Evolutionary conservation across 2,329 filamentous ascomycete species (phyloP).

Genomic region (Hymenoscyphus infarciens): DNA sequence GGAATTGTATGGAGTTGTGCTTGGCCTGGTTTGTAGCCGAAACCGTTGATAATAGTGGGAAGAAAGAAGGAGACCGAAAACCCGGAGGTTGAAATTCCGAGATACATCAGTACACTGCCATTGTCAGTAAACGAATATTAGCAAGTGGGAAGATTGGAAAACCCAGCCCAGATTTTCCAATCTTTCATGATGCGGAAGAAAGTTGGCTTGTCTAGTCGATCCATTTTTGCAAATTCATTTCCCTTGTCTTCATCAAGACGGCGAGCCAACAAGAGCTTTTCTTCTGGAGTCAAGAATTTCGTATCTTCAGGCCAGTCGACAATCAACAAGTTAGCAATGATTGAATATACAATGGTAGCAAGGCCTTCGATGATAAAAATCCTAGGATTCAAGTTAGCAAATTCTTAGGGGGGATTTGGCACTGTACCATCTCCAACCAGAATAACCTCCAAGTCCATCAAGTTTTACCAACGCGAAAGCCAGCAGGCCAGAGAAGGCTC

Average conservation of each 20-base stretch:
- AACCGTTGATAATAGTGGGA: constrained; percentile 22
- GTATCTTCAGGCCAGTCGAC: not conserved
- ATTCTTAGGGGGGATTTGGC: constrained; percentile 42
- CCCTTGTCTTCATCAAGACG: constrained; percentile 25
- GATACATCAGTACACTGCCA: constrained; percentile 46
- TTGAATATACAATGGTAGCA: not conserved
- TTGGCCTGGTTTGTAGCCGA: constrained; percentile 8
- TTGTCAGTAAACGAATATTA: not conserved
- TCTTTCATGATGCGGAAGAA: constrained; percentile 42
- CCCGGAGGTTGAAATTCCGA: constrained; percentile 51
- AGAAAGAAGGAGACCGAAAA: constrained; percentile 36
- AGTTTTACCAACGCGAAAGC: constrained; percentile 54
- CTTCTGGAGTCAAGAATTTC: constrained; percentile 36
- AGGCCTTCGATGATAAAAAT: not conserved
- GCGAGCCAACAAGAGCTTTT: constrained; percentile 31
- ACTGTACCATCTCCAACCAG: constrained; percentile 51
- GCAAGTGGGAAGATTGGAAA: not conserved
- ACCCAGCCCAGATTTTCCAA: constrained; percentile 42
- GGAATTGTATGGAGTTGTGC: constrained; percentile 3
- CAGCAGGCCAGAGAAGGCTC: constrained; percentile 52
- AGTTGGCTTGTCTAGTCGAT: constrained; percentile 35
- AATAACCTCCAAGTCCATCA: constrained; percentile 47
- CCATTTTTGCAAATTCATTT: constrained; percentile 23
- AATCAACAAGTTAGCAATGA: not conserved
- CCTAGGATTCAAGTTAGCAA: not conserved